Base-by-base conservation (phyloP, 2,329 filamentous ascomycete genomes). In the Trichoderma brevicompactum region DNA sequence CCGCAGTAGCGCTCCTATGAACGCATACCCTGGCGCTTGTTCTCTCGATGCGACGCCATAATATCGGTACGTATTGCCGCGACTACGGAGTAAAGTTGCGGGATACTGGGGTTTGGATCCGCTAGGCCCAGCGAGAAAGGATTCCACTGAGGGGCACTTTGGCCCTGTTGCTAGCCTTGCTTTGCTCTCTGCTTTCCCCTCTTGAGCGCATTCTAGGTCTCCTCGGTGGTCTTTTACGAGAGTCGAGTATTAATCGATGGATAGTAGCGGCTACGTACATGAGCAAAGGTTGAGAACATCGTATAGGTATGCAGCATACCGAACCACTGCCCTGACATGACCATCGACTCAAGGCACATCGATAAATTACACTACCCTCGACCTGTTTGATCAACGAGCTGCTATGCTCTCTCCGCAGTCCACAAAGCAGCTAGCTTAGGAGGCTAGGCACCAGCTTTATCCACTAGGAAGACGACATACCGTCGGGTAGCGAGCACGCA, bases 31-130 rank as follows among this genome's bases (percentile, higher is more conserved):
- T 46, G 40, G 54, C 38, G 12, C 23, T 49, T 34, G 56, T 19
- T 52, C 34, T 36, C 23, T 44, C 38, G 48, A 62, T 52, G 46
- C 48, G 48, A 41, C 44, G 48, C 23, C 23, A 43, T 62, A 34
- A 23, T n/a, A 54, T 41, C 28, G 48, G 48, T 44, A 52, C 23
- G 23, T 28, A 28, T 28, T 28, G 23, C 23, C 23, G 23, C 23
- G 23, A 15, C 43, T 59, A 48, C 43, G 43, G 56, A 53, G 46
- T 43, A 23, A 52, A 52, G 59, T 15, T 23, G 48, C 46, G 59
- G 59, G 56, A 60, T 28, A 46, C 55, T 40, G 43, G 59, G 53
- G 59, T 17, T 63, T 53, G 49, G 49, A 43, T 53, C 59, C 49
- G 59, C 59, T 46, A 23, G 13, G 1, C 49, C 58, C 59, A 54